Evolutionary conservation across 2,329 filamentous ascomycete genomes (phyloP), one percentile per base, ranked within the genome.

Genomic region (Penicillium sp.): DNA sequence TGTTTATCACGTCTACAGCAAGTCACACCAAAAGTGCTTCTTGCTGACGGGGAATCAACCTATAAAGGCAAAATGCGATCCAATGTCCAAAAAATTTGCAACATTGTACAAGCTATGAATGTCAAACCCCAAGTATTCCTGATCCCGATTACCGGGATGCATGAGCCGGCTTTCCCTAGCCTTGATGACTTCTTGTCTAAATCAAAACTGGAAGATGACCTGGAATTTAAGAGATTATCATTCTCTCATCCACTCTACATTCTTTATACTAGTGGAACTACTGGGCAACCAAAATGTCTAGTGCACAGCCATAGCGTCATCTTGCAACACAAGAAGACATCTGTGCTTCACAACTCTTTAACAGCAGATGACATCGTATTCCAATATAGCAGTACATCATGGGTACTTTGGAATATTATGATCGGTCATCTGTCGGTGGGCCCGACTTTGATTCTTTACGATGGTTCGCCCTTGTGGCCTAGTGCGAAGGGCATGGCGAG

Each of bases 371-470:
- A 75, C 37, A 63, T 75, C 7, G 72, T 78, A 21, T 70, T 79
- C 51, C 76, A 79, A 51, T 79, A 77, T 60, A 73, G 69, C 4
- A 75, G 68, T 36, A 78, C 76, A 1, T 75, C 74, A 6, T 79
- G 77, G 77, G 71, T 78, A 1, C 67, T 78, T n/a, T 77, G 72
- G 63, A 75, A 76, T 57, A 70, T 75, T 34, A 75, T 76, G 72
- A 69, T 73, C 47, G 72, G 72, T 23, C 70, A 76, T 54, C 63
- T 76, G n/a, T 67, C 70, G 10, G 68, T 68, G 23, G 75, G 75
- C n/a, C 68, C 71, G 10, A 71, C 69, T 21, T 63, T 75, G 7
- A 68, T 78, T 55, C 67, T 73, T 39, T 79, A 78, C 61, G 74
- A 77, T 49, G 76, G 76, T 17, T 73, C 69, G 1, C 73, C 75